These are phyloP conservation scores for Porphyridium purpureum DNA, from an alignment of 23 red algal genomes.

Conservation along the genomic window DNA sequence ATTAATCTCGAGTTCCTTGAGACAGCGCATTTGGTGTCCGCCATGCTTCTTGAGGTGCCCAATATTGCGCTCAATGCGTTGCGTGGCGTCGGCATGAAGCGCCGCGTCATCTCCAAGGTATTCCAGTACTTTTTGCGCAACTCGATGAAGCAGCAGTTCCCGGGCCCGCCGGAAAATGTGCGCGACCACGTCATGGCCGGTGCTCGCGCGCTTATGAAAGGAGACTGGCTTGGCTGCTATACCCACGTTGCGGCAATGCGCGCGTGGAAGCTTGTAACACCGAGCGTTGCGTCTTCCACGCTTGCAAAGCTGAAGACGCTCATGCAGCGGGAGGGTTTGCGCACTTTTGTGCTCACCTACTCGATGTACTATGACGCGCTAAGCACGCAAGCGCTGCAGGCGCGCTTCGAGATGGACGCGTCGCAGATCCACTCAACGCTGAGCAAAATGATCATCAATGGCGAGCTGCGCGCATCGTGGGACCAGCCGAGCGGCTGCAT, in stretches of 20 bases:
- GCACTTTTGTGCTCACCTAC: conserved; percentile 82
- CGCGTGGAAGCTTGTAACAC: conserved; percentile 58
- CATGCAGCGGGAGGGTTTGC: conserved; percentile 62
- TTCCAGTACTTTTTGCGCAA: conserved; percentile 94
- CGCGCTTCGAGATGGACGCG: conserved; percentile 57
- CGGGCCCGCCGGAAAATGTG: conserved; percentile 89
- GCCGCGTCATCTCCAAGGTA: conserved; percentile 42
- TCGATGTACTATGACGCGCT: conserved; percentile 74
- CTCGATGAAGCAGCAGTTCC: conserved; percentile 70
- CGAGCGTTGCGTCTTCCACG: conserved; percentile 11
- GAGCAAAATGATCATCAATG: conserved; percentile 90
- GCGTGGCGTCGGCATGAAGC: conserved; percentile 24
- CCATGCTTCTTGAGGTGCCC: conserved; percentile 95
- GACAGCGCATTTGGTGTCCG: conserved; percentile 81
- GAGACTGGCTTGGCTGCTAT: conserved; percentile 54
- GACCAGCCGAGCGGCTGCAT: conserved; percentile 81
- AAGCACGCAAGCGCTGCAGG: conserved; percentile 21
- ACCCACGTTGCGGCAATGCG: conserved; percentile 35
- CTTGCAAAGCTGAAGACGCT: conserved; percentile 33
- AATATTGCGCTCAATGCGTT: conserved; percentile 58
- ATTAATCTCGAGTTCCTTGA: conserved; percentile 87
- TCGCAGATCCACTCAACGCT: conserved; percentile 71
- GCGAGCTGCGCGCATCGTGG: conserved; percentile 68
- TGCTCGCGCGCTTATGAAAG: conserved; percentile 50
- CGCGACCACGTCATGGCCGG: conserved; percentile 88